These are phyloP conservation scores for Neostapfia colusana DNA, from an alignment of 176 grass and related monocot species.

Conservation along the genomic window DNA sequence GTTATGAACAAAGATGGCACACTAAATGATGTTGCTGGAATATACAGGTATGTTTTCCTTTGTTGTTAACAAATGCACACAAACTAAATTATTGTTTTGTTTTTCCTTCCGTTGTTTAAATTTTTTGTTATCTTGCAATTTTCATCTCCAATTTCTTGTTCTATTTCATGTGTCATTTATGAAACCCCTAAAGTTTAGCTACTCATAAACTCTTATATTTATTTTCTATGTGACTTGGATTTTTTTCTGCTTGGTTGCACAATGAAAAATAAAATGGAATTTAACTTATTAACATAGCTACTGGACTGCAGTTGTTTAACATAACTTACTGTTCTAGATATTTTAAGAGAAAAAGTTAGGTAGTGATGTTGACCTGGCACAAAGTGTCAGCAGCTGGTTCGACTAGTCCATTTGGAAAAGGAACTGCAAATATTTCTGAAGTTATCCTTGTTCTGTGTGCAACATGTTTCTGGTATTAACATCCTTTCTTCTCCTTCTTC, in stretches of 20 bases:
- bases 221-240: not conserved
- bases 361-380: not conserved
- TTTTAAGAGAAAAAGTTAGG: slow-evolving; percentile 10
- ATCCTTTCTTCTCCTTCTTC: slow-evolving; percentile 36
- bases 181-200: not conserved
- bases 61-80: slow-evolving; percentile 14
- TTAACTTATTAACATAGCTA: not conserved
- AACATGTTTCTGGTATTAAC: slow-evolving; percentile 34
- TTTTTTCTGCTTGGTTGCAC: slow-evolving; percentile 13
- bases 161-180: not conserved
- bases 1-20: slow-evolving; percentile 99
- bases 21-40: slow-evolving; percentile 87
- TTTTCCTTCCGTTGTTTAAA: not conserved
- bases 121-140: slow-evolving; percentile 21
- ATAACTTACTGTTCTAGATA: slow-evolving; percentile 17
- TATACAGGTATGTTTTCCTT: slow-evolving; percentile 70
- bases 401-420: not conserved
- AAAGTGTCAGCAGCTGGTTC: slow-evolving; percentile 16
- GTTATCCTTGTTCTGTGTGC: slow-evolving; percentile 6
- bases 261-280: not conserved
- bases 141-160: not conserved
- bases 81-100: not conserved
- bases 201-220: slow-evolving; percentile 23
- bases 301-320: not conserved
- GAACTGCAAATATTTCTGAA: slow-evolving; percentile 13